phyloP scores from a whole-genome alignment of 768 basidiomycete species.

The Termitomyces sp. region DNA sequence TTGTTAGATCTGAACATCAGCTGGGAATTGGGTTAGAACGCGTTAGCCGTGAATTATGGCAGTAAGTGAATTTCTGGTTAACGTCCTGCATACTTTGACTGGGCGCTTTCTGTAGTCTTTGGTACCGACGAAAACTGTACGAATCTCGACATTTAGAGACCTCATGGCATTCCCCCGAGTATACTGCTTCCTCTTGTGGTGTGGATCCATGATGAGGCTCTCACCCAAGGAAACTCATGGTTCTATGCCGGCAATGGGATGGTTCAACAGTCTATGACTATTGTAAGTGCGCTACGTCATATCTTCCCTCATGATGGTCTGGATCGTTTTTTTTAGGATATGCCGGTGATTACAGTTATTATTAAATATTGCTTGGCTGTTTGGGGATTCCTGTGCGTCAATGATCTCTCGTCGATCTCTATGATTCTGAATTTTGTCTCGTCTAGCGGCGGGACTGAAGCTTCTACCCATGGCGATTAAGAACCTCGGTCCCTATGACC shows the following conservation, averaged over 20 bases:
- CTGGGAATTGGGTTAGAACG: conserved; percentile 9
- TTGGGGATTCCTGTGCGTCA: conserved; percentile 18
- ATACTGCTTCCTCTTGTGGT: conserved; percentile 18
- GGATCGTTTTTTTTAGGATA: neutral
- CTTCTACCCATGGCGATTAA: conserved; percentile 31
- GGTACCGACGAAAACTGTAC: conserved; percentile 18
- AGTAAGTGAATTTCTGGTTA: neutral
- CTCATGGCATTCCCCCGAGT: conserved; percentile 8
- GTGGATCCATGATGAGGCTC: conserved; percentile 19
- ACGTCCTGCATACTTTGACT: neutral
- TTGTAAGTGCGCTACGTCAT: conserved; percentile 4
- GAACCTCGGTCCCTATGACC: conserved; percentile 46
- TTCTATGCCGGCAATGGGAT: conserved; percentile 17
- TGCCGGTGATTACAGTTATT: conserved; percentile 18
- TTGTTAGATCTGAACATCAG: neutral
- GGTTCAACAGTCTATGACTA: conserved; percentile 15
- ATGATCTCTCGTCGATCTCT: neutral
- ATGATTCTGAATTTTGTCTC: neutral
- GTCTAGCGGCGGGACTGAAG: conserved; percentile 22
- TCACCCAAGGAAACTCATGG: conserved; percentile 20
- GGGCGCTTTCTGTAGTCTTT: conserved; percentile 7
- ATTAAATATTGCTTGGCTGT: conserved; percentile 19
- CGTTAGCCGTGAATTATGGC: conserved; percentile 18
- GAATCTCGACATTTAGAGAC: conserved; percentile 17
- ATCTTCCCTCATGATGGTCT: neutral